Evolutionary conservation across 1,284 basidiomycete genomes (phyloP), one percentile per base, ranked within the genome.

Genomic region (Trichosporon sp.): DNA sequence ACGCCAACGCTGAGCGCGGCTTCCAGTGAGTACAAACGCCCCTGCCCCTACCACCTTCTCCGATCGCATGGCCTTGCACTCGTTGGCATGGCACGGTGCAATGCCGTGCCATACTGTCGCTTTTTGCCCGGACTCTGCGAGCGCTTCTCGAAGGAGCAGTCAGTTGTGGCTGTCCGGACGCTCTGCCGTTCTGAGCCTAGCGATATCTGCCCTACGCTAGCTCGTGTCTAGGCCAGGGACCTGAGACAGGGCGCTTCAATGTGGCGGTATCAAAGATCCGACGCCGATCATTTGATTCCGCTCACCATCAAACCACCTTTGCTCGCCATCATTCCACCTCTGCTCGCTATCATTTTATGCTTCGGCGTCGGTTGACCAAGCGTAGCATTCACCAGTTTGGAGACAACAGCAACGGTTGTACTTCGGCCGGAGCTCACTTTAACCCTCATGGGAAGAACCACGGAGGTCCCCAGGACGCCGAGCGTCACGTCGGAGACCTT

Each of bases 401-500:
- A 8, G 67, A 65, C 59, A 33, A 44, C 56, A 70, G 68, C 61
- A 81, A 84, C 62, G 89, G 89, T 8, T 92, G 90, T 79, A 73
- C 82, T 14, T 88, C 88, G 23, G 84, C 90, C 36, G 89, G 89
- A 10, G 71, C 86, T 54, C 90, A 92, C 79, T 91, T 87, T 82
- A 92, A 92, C 81, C 89, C 89, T 0, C 84, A 83, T 74, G 81
- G 79, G 33, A 83, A 84, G 72, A 85, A 81, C 34, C 90, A 92
- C 71, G 89, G 89, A 62, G 59, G 59, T 32, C 88, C 85, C 23
- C 75, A 78, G 11, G 85, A 86, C 73, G 52, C 71, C 1, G 82
- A 83, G 65, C 83, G 89, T 67, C 90, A 92, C 77, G 85, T 88
- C 27, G 90, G 90, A 16, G 90, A 92, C 75, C 79, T 92, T 65